phyloP scores from a whole-genome alignment of 768 basidiomycete species.

The Rhodotorula babjevae region DNA sequence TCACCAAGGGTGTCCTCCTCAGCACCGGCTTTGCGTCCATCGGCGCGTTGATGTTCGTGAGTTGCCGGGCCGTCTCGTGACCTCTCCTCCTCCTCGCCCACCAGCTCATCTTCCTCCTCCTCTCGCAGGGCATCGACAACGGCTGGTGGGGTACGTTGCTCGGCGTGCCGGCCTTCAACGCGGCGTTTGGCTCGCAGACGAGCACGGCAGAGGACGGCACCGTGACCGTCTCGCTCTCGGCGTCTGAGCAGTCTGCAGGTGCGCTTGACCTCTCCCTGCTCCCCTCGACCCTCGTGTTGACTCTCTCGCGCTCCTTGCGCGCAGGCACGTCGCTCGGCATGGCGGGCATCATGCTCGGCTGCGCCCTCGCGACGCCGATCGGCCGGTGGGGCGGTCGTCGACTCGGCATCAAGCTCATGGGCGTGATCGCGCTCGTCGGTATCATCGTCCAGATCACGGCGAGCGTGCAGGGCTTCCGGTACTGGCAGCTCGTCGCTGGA shows the following conservation, averaged over 20 bases:
- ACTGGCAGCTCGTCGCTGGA: slow-evolving; percentile 41
- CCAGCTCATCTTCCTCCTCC: too few relatives aligned
- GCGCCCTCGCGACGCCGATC: slow-evolving; percentile 31
- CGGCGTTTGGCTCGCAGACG: slow-evolving; percentile 25
- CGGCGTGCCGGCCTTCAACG: slow-evolving; percentile 6
- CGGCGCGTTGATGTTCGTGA: slow-evolving; percentile 32
- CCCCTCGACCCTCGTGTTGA: too few relatives aligned
- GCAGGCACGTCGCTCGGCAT: background rate
- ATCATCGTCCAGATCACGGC: slow-evolving; percentile 35
- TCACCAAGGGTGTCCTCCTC: slow-evolving; percentile 28
- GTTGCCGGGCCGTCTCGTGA: background rate
- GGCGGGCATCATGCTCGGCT: slow-evolving; percentile 21
- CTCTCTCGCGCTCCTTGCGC: too few relatives aligned
- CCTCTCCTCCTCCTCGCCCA: background rate
- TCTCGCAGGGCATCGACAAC: slow-evolving; percentile 16
- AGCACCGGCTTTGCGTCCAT: slow-evolving; percentile 31
- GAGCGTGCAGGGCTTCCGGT: slow-evolving; percentile 27
- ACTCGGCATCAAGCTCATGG: slow-evolving; percentile 19
- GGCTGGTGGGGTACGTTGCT: slow-evolving; percentile 8
- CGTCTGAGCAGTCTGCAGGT: background rate
- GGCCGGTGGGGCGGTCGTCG: slow-evolving; percentile 30
- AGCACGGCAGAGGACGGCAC: background rate
- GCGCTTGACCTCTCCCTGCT: too few relatives aligned
- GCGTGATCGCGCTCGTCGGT: slow-evolving; percentile 35
- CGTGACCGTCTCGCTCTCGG: slow-evolving; percentile 1